Evolutionary conservation across 129 eudicot genomes (phyloP).

Genomic region (Saussurea involucrata): DNA sequence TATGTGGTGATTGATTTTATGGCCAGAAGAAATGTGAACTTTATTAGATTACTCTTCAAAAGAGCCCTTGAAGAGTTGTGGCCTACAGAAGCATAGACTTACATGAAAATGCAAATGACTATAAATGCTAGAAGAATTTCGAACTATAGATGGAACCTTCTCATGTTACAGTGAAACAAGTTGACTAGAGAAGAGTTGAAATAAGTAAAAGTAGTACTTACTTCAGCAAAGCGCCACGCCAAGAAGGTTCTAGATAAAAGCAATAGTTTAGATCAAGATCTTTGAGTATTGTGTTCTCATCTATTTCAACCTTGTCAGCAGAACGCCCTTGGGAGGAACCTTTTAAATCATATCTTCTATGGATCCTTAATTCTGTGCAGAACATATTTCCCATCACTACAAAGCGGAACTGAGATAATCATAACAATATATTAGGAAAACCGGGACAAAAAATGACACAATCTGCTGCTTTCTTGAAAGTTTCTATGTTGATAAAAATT

Average conservation of each 20-base stretch:
- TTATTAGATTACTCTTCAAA: not conserved
- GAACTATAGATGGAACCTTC: not conserved
- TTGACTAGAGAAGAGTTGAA: not conserved
- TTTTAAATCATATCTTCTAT: conserved; percentile 84
- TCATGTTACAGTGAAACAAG: not conserved
- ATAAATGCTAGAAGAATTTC: not conserved
- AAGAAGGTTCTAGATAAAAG: conserved; percentile 92
- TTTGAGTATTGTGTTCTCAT: conserved; percentile 88
- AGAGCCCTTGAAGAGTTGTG: not conserved
- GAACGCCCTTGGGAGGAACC: conserved; percentile 96
- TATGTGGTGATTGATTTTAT: not conserved
- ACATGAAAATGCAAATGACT: not conserved
- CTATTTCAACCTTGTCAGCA: conserved; percentile 85
- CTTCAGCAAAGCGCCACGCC: conserved; percentile 74
- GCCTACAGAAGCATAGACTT: not conserved
- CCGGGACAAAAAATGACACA: not conserved
- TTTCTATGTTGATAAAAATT: not conserved
- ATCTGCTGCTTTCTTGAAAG: not conserved
- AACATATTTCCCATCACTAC: conserved; percentile 99
- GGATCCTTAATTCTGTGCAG: conserved; percentile 97
- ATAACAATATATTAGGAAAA: not conserved
- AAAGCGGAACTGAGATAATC: conserved; percentile 75
- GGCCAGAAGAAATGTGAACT: not conserved
- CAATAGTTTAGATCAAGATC: conserved; percentile 90
- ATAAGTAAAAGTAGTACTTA: conserved; percentile 38